phyloP scores from a whole-genome alignment of 805 yeast genomes.

The Pichia occidentalis region DNA sequence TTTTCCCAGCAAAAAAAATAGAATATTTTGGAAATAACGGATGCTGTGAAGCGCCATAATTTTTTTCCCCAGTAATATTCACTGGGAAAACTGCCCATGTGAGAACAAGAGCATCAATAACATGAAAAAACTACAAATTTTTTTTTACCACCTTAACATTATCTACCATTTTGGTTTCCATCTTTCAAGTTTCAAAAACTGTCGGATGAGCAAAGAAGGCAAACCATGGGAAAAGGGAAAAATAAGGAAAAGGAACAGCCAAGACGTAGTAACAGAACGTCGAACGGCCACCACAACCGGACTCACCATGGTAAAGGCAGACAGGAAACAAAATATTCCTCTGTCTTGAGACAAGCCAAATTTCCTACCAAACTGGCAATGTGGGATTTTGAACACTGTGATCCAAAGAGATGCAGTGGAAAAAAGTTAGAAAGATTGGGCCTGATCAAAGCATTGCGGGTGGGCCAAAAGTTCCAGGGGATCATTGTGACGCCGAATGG shows the following conservation, averaged over 20 bases:
- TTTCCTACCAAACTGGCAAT: constrained; percentile 87
- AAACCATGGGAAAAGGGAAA: constrained; percentile 47
- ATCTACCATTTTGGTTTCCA: not conserved
- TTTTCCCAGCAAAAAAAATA: too few relatives aligned
- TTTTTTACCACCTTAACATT: not conserved
- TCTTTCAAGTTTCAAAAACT: not conserved
- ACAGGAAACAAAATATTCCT: constrained; percentile 25
- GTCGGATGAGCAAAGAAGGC: not conserved
- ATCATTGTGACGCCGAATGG: constrained; percentile 93
- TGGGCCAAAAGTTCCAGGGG: constrained; percentile 94
- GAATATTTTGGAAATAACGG: too few relatives aligned
- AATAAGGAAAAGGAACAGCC: constrained; percentile 37
- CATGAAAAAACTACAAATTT: too few relatives aligned
- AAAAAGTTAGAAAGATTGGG: constrained; percentile 89
- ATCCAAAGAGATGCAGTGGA: constrained; percentile 95
- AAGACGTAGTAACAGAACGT: constrained; percentile 31
- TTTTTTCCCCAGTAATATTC: too few relatives aligned
- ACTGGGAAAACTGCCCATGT: too few relatives aligned
- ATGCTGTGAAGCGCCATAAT: too few relatives aligned
- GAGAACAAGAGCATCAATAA: too few relatives aligned
- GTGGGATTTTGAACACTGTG: constrained; percentile 99
- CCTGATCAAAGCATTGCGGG: constrained; percentile 63
- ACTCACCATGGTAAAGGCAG: constrained; percentile 39
- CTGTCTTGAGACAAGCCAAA: constrained; percentile 22
- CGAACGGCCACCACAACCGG: constrained; percentile 53